Evolutionary conservation across 495 filamentous ascomycete species (phyloP), one percentile per base, ranked within the genome.

Genomic region (Penicillium lividum): DNA sequence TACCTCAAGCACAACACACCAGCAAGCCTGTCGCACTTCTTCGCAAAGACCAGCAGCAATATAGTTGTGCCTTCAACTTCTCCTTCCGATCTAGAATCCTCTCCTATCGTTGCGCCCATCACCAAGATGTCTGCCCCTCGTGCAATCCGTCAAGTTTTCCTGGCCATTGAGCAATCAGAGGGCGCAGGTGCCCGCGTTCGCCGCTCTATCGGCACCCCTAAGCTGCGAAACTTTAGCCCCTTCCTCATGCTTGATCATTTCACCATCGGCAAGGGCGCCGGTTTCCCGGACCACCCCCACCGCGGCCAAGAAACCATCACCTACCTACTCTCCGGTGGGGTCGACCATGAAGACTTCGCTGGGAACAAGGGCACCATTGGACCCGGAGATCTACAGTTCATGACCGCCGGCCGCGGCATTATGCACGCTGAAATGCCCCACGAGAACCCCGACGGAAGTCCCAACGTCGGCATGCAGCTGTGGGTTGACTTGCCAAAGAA

Each of bases 241-340:
- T 98, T 98, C 79, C 82, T 98, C 13, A 97, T 98, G 93, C 89
- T 97, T 27, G 93, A 98, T 72, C 91, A 97, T 76, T 97, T 97
- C 80, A 84, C 80, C 44, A 84, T 92, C 64, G 82, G 83, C 30
- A 86, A 86, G 16, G 90, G 89, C 47, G 89, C 93, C 22, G 93
- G 93, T 5, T 96, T 96, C 71, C 91, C 91, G 0, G 91, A 96
- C 71, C 91, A 96, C 67, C 87, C 87, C 3, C 87, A 90, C 71
- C 82, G 87, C 40, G 83, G 86, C 27, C 86, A 89, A 69, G 89
- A 96, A 67, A 95, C 91, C 11, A 95, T 98, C 68, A 98, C 94
- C 13, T 98, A 97, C 71, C 77, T 97, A 3, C 77, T 97, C 1
- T 70, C 79, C 2, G 93, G 93, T 52, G 90, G 81, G 0, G 86